phyloP scores from a whole-genome alignment of 2,329 filamentous ascomycete species.

The Sarocladiaceae sp. region DNA sequence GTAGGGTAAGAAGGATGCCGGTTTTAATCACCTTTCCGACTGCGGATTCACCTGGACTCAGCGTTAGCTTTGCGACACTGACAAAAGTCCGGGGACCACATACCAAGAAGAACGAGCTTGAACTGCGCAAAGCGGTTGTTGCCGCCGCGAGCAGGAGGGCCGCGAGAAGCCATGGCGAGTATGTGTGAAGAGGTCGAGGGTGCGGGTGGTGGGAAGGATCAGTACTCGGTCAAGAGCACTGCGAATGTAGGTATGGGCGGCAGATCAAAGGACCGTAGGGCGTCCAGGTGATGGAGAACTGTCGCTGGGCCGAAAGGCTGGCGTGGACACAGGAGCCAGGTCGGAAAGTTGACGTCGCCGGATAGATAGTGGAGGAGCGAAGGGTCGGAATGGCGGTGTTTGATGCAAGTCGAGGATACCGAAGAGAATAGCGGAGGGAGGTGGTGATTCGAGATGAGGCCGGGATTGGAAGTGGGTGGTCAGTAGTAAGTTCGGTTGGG shows the following conservation, averaged over 20 bases:
- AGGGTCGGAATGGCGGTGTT: neutral
- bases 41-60: constrained; percentile 78
- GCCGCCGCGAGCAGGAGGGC: constrained; percentile 58
- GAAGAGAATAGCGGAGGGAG: neutral
- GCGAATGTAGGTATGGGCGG: neutral
- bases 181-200: constrained; percentile 18
- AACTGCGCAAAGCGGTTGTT: constrained; percentile 96
- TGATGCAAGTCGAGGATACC: neutral
- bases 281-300: too few species aligned
- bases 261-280: neutral
- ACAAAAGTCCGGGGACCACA: constrained; percentile 23
- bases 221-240: neutral
- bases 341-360: neutral
- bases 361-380: neutral
- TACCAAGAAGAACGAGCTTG: constrained; percentile 96
- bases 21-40: constrained; percentile 93
- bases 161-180: constrained; percentile 76
- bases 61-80: neutral
- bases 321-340: neutral
- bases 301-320: neutral
- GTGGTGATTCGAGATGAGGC: constrained; percentile 3
- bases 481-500: constrained; percentile 1
- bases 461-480: constrained; percentile 8
- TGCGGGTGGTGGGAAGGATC: neutral
- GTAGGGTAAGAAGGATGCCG: neutral